A percentile compares a stretch with the other conserved stretches of the same genome.
Conservation (phyloP, 257 asterid species). For the Cruciata laevipes region DNA sequence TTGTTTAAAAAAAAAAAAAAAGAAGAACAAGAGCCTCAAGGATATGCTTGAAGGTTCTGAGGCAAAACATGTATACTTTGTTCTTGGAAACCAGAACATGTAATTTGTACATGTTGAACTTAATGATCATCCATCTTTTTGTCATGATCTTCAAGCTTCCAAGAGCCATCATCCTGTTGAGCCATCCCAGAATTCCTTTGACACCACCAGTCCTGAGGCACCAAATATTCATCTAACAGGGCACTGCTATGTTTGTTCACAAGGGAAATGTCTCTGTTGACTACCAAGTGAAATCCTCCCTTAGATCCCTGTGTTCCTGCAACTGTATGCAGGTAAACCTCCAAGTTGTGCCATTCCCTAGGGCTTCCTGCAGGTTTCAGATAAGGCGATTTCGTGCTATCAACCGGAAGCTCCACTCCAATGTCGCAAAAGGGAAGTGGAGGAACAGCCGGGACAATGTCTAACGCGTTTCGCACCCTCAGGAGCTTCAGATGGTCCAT, state of each 20-base stretch:
- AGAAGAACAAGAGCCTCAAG: too few relatives aligned
- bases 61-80: not conserved
- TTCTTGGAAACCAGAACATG: not conserved
- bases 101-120: not conserved
- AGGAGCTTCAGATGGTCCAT: conserved; percentile 28
- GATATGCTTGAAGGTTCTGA: too few relatives aligned
- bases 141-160: conserved; percentile 22
- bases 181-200: conserved; percentile 17
- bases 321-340: conserved; percentile 43
- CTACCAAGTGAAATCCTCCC: conserved; percentile 22
- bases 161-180: conserved; percentile 22
- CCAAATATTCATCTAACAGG: conserved; percentile 25
- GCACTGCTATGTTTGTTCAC: conserved; percentile 30
- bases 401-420: conserved; percentile 25
- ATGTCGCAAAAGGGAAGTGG: conserved; percentile 16
- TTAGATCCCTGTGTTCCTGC: conserved; percentile 30
- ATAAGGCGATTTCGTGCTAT: conserved; percentile 24
- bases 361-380: conserved; percentile 26
- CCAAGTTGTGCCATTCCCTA: conserved; percentile 35
- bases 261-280: conserved; percentile 30
- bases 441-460: conserved; percentile 36
- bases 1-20: too few relatives aligned
- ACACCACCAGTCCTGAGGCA: conserved; percentile 37
- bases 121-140: conserved; percentile 1
- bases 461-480: conserved; percentile 22